These are phyloP conservation scores for Flaveria floridana DNA, from an alignment of 140 eudicot species.

Conservation along the genomic window DNA sequence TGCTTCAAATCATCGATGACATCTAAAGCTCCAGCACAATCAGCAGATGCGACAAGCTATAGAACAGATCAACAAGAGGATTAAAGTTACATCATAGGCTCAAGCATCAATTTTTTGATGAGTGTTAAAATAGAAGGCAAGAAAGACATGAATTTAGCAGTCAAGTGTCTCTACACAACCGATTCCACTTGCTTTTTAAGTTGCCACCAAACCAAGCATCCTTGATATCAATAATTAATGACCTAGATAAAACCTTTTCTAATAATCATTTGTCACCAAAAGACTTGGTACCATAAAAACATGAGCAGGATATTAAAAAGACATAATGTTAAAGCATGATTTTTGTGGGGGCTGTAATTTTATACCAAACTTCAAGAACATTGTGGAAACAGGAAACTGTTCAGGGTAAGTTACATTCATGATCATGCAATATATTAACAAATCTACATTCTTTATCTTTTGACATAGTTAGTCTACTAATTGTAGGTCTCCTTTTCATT, in stretches of 20 bases:
- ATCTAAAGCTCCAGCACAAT: constrained; percentile 98
- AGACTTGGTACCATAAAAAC: not conserved
- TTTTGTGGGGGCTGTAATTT: not conserved
- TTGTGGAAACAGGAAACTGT: not conserved
- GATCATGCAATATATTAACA: too few relatives aligned
- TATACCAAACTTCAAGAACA: not conserved
- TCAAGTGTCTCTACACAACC: not conserved
- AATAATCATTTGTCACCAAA: constrained; percentile 13
- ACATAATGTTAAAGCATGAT: not conserved
- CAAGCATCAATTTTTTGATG: constrained; percentile 19
- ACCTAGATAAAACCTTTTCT: constrained; percentile 18
- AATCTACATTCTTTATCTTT: too few relatives aligned
- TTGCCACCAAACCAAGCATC: constrained; percentile 17
- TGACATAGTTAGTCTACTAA: constrained; percentile 11
- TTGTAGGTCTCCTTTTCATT: not conserved
- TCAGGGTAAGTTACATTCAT: too few relatives aligned
- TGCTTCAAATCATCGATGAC: constrained; percentile 85
- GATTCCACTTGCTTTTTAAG: not conserved
- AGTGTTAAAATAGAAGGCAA: constrained; percentile 6
- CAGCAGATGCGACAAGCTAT: constrained; percentile 84
- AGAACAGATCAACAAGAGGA: constrained; percentile 26
- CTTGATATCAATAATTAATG: constrained; percentile 11
- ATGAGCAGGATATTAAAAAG: not conserved
- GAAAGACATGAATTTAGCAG: constrained; percentile 10
- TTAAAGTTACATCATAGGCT: constrained; percentile 28